These are phyloP conservation scores for Penicillium cinerascens DNA, from an alignment of 495 filamentous ascomycete species.

Conservation along the genomic window DNA sequence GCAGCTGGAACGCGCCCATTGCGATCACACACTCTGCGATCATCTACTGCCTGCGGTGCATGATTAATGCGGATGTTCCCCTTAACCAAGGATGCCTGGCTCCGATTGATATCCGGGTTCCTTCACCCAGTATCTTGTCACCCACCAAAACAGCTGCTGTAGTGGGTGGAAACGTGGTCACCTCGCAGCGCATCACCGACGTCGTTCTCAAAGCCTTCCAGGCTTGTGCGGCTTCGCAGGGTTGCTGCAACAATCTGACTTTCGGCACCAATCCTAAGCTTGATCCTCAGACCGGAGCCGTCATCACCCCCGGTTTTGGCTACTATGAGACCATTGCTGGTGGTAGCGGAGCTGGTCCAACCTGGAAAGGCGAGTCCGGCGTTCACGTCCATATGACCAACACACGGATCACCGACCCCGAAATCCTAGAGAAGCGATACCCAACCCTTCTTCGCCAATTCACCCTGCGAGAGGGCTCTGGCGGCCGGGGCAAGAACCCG, in stretches of 20 bases:
- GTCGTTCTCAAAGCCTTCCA: constrained; percentile 89
- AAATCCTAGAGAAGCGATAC: constrained; percentile 94
- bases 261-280: constrained; percentile 42
- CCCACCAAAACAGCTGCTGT: constrained; percentile 88
- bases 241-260: constrained; percentile 82
- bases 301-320: constrained; percentile 75
- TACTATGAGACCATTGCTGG: constrained; percentile 99
- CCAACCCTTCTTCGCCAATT: constrained; percentile 85
- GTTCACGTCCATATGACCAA: constrained; percentile 99
- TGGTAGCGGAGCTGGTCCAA: constrained; percentile 80
- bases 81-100: constrained; percentile 94
- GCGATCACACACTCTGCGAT: constrained; percentile 94
- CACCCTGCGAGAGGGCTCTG: constrained; percentile 62
- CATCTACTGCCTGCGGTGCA: constrained; percentile 90
- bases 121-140: constrained; percentile 74
- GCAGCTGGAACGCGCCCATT: constrained; percentile 91
- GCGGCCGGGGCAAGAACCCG: constrained; percentile 69
- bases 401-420: constrained; percentile 92
- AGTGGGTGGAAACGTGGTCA: constrained; percentile 93
- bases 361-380: constrained; percentile 85
- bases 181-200: constrained; percentile 86
- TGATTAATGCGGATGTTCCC: constrained; percentile 91
- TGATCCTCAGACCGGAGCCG: constrained; percentile 75
- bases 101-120: constrained; percentile 84
- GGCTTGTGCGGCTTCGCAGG: constrained; percentile 87